phyloP scores from a whole-genome alignment of 1,284 basidiomycete genomes.

The Peniophora sp. region DNA sequence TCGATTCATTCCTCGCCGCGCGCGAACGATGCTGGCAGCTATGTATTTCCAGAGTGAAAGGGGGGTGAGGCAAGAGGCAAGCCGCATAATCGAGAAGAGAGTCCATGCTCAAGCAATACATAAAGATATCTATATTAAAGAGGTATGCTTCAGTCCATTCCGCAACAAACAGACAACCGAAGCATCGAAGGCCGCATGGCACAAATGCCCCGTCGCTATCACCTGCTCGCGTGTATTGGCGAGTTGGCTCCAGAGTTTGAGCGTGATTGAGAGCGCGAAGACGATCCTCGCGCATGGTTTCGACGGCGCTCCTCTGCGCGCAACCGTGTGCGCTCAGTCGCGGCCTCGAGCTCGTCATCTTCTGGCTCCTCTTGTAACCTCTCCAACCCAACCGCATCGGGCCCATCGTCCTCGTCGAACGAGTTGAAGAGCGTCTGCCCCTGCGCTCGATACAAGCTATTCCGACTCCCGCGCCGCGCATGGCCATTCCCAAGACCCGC shows the following conservation, averaged over 20 bases:
- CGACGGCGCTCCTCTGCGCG: slow-evolving; percentile 14
- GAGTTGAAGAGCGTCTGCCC: slow-evolving; percentile 54
- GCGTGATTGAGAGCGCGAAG: slow-evolving; percentile 11
- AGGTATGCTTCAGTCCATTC: too few relatives aligned
- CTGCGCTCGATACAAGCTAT: slow-evolving; percentile 55
- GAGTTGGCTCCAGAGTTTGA: background rate
- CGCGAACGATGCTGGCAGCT: too few relatives aligned
- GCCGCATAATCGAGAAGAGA: too few relatives aligned
- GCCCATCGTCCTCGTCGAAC: slow-evolving; percentile 38
- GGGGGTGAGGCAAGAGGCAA: too few relatives aligned
- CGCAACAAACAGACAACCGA: too few relatives aligned
- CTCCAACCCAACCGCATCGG: slow-evolving; percentile 18
- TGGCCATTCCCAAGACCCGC: slow-evolving; percentile 24
- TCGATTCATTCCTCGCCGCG: too few relatives aligned
- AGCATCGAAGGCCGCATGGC: too few relatives aligned
- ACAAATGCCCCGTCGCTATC: too few relatives aligned
- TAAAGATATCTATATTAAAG: too few relatives aligned
- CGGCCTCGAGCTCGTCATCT: slow-evolving; percentile 25
- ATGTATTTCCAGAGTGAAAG: too few relatives aligned
- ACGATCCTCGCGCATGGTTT: slow-evolving; percentile 4
- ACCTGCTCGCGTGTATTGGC: background rate
- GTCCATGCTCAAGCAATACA: too few relatives aligned
- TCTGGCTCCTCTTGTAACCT: slow-evolving; percentile 24
- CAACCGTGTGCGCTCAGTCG: slow-evolving; percentile 28
- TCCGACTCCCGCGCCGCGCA: slow-evolving; percentile 37